Percentiles rank a stretch among this genome's conserved stretches.
These are phyloP conservation scores for Citrus sp. DNA, from an alignment of 345 rosid genomes.

Conservation along the genomic window DNA sequence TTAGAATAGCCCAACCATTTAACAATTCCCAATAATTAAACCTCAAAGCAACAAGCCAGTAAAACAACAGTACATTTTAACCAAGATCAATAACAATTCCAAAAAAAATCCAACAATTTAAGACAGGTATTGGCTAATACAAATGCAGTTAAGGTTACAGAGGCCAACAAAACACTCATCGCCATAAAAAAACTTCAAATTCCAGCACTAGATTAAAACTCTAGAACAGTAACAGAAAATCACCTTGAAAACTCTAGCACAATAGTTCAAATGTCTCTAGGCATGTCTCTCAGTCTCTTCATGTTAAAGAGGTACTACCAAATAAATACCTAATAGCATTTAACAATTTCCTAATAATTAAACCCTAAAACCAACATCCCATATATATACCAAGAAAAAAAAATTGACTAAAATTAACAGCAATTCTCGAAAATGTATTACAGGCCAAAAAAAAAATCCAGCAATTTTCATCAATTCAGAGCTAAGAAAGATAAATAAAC, in stretches of 20 bases:
- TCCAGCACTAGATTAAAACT: neutral
- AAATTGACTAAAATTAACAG: neutral
- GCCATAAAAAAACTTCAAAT: no score
- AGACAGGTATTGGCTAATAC: neutral
- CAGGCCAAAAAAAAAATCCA: neutral
- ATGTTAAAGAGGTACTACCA: neutral
- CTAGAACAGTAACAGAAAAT: no score
- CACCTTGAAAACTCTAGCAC: neutral
- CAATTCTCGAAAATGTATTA: neutral
- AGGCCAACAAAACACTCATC: neutral
- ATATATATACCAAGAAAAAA: neutral
- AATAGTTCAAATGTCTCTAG: neutral
- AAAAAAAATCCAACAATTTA: no score
- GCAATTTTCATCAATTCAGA: neutral
- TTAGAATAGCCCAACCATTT: no score
- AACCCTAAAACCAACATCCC: neutral
- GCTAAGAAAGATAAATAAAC: neutral
- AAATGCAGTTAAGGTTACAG: neutral
- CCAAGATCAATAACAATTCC: neutral
- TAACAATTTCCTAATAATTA: neutral
- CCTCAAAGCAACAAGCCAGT: neutral
- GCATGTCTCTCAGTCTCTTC: neutral
- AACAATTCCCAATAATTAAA: neutral
- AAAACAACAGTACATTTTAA: no score
- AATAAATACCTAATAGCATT: no score